Evolutionary conservation across 108 stramenopile species (phyloP).

Genomic region (Fistulifera pelliculosa): DNA sequence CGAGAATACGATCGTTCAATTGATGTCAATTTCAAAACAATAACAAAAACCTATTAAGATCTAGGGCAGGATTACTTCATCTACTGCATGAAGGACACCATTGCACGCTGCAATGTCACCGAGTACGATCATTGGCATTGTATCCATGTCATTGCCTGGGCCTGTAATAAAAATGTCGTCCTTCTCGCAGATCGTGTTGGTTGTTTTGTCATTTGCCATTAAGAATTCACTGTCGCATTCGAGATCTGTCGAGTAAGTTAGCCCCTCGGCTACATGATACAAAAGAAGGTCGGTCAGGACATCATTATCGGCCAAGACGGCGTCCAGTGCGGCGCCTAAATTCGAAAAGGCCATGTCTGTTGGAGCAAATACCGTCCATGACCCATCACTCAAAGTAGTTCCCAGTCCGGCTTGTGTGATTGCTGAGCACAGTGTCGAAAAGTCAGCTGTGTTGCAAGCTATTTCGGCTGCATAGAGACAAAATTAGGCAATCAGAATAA

Average conservation of each 20-base stretch:
- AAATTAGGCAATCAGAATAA: no score
- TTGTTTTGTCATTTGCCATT: constrained; percentile 2
- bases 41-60: no score
- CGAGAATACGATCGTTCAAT: no score
- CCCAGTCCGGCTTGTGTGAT: constrained; percentile 25
- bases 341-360: constrained; percentile 35
- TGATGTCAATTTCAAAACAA: no score
- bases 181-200: no score
- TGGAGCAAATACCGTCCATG: constrained; percentile 33
- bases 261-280: constrained; percentile 15
- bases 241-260: background rate
- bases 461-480: constrained; percentile 21
- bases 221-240: background rate
- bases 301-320: constrained; percentile 5
- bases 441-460: constrained; percentile 17
- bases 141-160: no score
- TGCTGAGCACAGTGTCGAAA: constrained; percentile 28
- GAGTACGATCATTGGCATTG: no score
- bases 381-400: constrained; percentile 21
- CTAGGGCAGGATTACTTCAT: constrained; percentile 21
- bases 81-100: constrained; percentile 46
- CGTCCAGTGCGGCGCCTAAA: constrained; percentile 3
- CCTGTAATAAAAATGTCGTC: no score
- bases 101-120: no score
- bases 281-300: constrained; percentile 6